phyloP scores from a whole-genome alignment of 306 rosid species.

The Medicago arabica region DNA sequence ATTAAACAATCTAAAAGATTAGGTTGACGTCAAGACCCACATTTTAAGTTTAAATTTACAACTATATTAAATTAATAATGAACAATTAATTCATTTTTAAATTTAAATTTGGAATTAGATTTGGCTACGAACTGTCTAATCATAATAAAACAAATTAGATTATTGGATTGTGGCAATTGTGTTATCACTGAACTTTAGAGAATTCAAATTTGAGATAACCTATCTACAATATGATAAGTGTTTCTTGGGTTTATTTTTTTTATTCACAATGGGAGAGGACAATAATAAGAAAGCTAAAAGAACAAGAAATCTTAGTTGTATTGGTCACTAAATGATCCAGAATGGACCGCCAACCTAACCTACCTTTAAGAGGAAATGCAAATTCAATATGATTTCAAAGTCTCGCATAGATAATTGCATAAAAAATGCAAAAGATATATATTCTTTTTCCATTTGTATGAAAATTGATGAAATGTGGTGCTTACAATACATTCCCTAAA shows the following conservation, averaged over 20 bases:
- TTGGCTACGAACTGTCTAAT: neutral
- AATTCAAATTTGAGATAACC: neutral
- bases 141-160: neutral
- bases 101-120: neutral
- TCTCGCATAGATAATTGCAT: neutral
- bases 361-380: neutral
- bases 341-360: neutral
- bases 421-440: neutral
- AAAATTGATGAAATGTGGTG: neutral
- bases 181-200: neutral
- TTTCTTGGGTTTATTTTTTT: neutral
- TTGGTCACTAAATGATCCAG: neutral
- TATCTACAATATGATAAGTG: neutral
- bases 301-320: neutral
- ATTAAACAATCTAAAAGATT: no score
- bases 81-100: neutral
- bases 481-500: neutral
- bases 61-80: neutral
- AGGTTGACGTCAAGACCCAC: neutral
- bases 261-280: neutral
- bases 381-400: slow-evolving; percentile 24
- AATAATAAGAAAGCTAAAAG: neutral
- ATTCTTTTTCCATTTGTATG: neutral
- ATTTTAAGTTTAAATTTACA: no score
- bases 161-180: neutral